phyloP scores from a whole-genome alignment of 2,329 filamentous ascomycete genomes.

The Aspergillus uvarum region DNA sequence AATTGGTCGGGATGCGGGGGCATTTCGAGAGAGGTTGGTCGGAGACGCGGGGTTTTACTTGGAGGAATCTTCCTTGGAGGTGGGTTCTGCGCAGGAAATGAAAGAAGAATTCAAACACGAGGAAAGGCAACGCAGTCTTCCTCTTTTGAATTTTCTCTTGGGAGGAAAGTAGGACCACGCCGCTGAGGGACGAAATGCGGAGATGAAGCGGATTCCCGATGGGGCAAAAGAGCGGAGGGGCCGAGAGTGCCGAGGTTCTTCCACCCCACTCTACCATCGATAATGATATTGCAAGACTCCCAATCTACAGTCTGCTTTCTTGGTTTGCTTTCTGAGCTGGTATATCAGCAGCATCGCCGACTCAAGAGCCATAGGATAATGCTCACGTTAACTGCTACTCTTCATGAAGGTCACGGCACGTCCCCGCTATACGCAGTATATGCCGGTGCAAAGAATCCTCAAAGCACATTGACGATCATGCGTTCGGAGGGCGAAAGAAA shows the following conservation, averaged over 20 bases:
- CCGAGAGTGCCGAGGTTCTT: not conserved
- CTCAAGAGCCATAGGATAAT: too few relatives aligned
- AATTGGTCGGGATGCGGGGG: slow-evolving; percentile 25
- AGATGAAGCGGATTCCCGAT: not conserved
- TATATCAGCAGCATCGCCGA: not conserved
- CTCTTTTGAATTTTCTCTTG: not conserved
- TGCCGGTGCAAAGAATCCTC: too few relatives aligned
- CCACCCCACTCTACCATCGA: not conserved
- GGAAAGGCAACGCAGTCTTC: not conserved
- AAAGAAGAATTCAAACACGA: too few relatives aligned
- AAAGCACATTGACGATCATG: too few relatives aligned
- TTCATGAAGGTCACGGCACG: too few relatives aligned
- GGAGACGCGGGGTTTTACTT: not conserved
- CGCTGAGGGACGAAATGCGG: not conserved
- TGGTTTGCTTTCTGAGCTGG: too few relatives aligned
- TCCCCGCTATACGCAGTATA: too few relatives aligned
- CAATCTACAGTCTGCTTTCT: too few relatives aligned
- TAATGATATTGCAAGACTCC: too few relatives aligned
- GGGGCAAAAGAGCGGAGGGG: not conserved
- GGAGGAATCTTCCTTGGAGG: not conserved
- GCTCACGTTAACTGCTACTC: too few relatives aligned
- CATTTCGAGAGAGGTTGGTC: not conserved
- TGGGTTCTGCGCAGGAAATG: too few relatives aligned
- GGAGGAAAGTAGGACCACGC: not conserved
- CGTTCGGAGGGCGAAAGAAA: too few relatives aligned